Evolutionary conservation across 176 grass and related monocot species (phyloP).

Genomic region (Elymus sibiricus): DNA sequence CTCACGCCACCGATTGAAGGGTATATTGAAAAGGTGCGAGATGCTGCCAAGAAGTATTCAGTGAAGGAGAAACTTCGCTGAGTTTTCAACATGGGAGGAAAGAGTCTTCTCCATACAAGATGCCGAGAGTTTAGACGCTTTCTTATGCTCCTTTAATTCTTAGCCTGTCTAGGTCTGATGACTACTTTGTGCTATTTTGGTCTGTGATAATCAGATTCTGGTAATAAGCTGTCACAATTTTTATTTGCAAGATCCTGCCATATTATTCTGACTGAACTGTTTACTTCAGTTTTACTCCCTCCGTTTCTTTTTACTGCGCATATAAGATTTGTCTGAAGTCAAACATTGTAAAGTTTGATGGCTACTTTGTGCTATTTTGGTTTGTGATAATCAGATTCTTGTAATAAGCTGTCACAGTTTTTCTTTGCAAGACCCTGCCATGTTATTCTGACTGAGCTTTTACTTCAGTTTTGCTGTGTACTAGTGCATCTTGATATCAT

Average conservation of each 20-base stretch:
- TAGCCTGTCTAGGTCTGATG: neutral
- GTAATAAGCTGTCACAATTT: neutral
- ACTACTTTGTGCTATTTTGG: neutral
- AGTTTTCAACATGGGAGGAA: neutral
- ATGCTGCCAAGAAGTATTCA: conserved; percentile 3
- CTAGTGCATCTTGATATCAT: neutral
- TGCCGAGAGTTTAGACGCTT: neutral
- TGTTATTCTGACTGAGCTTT: conserved; percentile 1
- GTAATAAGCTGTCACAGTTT: neutral
- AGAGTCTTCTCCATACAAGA: neutral
- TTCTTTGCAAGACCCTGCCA: neutral
- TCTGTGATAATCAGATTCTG: neutral
- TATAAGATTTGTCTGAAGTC: too few relatives aligned
- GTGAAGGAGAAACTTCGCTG: conserved; percentile 9
- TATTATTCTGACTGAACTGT: neutral
- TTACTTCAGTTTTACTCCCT: neutral
- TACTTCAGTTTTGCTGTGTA: conserved; percentile 1
- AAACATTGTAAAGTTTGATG: neutral
- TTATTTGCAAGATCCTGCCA: neutral
- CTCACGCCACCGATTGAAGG: conserved; percentile 12
- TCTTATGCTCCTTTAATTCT: neutral
- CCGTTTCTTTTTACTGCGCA: too few relatives aligned
- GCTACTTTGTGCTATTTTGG: neutral
- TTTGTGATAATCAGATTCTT: neutral
- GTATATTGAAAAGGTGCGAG: conserved; percentile 10